These are phyloP conservation scores for Fusarium sp. DNA, from an alignment of 2,329 filamentous ascomycete species.

Conservation along the genomic window DNA sequence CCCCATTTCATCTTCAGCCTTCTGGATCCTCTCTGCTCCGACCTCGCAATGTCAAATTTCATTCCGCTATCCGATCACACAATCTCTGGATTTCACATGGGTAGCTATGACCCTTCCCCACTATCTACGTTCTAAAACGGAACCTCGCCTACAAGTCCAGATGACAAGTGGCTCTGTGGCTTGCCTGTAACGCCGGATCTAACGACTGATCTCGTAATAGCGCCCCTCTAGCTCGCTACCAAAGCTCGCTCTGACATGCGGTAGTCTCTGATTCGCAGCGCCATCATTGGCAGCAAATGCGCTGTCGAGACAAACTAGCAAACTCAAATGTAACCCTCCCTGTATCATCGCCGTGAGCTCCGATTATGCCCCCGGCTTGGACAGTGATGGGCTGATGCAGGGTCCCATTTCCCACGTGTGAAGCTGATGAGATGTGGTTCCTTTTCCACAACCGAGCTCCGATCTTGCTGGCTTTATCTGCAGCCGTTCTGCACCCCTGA, in stretches of 20 bases:
- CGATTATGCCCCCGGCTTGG: neutral
- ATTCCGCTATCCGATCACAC: constrained; percentile 2
- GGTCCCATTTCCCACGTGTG: constrained; percentile 13
- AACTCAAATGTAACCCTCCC: neutral
- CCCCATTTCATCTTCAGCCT: constrained; percentile 4
- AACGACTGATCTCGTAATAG: constrained; percentile 15
- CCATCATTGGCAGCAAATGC: neutral
- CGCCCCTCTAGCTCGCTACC: neutral
- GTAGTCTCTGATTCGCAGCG: constrained; percentile 6
- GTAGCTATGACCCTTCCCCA: neutral
- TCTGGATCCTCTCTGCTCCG: neutral
- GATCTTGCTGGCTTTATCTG: constrained; percentile 1
- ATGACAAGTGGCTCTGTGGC: constrained; percentile 10
- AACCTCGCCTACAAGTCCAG: constrained; percentile 15
- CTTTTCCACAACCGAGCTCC: neutral
- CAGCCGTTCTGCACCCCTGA: constrained; percentile 19
- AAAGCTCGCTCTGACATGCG: neutral
- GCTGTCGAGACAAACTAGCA: neutral
- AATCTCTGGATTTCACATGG: neutral
- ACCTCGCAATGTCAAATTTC: neutral
- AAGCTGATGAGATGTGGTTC: neutral
- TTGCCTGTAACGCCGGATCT: neutral
- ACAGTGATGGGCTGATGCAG: constrained; percentile 3
- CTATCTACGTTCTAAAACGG: constrained; percentile 12
- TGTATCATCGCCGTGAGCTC: no score